Evolutionary conservation across 768 basidiomycete genomes (phyloP).

Genomic region (Chalciporus piperatus): DNA sequence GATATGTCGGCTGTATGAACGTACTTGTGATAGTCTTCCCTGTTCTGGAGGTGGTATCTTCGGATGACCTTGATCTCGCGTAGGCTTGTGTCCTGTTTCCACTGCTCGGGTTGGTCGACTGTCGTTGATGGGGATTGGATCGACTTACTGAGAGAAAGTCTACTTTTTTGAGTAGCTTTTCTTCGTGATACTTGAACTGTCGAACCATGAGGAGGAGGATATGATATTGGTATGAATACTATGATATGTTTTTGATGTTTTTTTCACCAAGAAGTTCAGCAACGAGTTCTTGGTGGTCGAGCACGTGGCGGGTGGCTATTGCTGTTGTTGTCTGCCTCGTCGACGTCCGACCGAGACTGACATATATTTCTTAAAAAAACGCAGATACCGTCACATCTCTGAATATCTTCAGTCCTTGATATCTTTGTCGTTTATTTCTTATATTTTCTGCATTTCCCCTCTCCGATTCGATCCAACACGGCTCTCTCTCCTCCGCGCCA

Average conservation of each 20-base stretch:
- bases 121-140: not conserved
- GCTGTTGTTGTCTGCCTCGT: not conserved
- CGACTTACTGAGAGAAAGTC: conserved; percentile 86
- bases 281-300: too few species aligned
- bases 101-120: conserved; percentile 44
- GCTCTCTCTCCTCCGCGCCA: conserved; percentile 1
- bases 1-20: not conserved
- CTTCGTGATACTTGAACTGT: conserved; percentile 94
- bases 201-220: conserved; percentile 66
- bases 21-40: conserved; percentile 93
- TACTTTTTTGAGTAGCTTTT: conserved; percentile 92
- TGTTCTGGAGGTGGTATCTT: conserved; percentile 90
- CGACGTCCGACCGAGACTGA: not conserved
- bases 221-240: not conserved
- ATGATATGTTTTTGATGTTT: conserved; percentile 1
- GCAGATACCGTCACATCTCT: not conserved
- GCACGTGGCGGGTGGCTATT: conserved; percentile 29
- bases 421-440: not conserved
- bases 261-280: too few species aligned
- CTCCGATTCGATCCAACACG: conserved; percentile 1
- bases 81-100: conserved; percentile 92
- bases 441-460: too few species aligned
- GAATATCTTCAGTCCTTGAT: not conserved
- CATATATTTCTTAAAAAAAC: not conserved
- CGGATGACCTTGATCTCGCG: conserved; percentile 94